These are phyloP conservation scores for Metarhizium robertsii DNA, from an alignment of 2,329 filamentous ascomycete genomes.

Conservation along the genomic window DNA sequence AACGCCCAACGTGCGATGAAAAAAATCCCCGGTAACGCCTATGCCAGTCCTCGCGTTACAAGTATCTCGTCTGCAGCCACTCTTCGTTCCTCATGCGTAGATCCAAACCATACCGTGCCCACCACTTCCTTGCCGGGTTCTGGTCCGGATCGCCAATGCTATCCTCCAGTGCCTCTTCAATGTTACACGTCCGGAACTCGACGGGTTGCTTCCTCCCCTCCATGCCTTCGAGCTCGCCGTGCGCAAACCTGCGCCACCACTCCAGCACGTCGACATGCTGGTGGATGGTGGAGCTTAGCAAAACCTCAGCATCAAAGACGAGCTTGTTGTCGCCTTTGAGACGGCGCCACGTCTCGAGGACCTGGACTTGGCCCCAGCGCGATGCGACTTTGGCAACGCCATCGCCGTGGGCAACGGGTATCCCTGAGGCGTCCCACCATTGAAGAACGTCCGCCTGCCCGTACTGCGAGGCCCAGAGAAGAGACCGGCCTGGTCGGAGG, in stretches of 20 bases:
- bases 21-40: not conserved
- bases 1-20: not conserved
- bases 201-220: constrained; percentile 55
- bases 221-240: constrained; percentile 45
- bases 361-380: constrained; percentile 73
- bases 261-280: constrained; percentile 77
- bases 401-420: constrained; percentile 72
- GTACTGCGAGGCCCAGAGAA: constrained; percentile 75
- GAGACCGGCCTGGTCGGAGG: constrained; percentile 75
- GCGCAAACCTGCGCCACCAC: constrained; percentile 75
- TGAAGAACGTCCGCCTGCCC: constrained; percentile 68
- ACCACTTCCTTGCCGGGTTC: constrained; percentile 71
- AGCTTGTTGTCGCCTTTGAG: constrained; percentile 57
- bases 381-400: constrained; percentile 76
- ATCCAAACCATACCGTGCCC: constrained; percentile 76
- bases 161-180: constrained; percentile 90
- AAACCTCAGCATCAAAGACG: constrained; percentile 72
- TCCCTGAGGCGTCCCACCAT: constrained; percentile 81
- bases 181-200: constrained; percentile 90
- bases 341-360: constrained; percentile 72
- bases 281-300: constrained; percentile 80
- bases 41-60: constrained; percentile 30
- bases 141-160: constrained; percentile 57
- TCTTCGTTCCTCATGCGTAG: constrained; percentile 74
- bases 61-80: constrained; percentile 75